phyloP scores from a whole-genome alignment of 176 grass and related monocot genomes.

The Otatea glauca region DNA sequence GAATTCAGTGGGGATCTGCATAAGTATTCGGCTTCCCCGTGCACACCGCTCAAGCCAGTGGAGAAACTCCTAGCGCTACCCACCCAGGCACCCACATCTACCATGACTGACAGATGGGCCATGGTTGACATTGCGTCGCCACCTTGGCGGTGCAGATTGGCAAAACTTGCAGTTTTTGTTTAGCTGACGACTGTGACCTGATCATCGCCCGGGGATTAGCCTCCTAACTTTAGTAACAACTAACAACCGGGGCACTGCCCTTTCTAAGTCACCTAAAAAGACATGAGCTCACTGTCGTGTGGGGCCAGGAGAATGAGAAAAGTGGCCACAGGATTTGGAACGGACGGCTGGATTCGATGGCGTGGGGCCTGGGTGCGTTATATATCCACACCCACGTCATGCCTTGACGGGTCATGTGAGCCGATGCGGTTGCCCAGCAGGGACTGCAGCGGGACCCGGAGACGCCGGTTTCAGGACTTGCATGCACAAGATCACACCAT shows the following conservation, averaged over 20 bases:
- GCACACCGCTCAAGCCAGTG: neutral
- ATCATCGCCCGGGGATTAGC: neutral
- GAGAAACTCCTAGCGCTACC: neutral
- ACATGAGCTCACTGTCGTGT: conserved; percentile 9
- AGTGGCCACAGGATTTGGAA: conserved; percentile 16
- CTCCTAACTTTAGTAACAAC: neutral
- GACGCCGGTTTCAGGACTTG: neutral
- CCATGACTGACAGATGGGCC: neutral
- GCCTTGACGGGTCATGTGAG: neutral
- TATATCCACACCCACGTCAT: neutral
- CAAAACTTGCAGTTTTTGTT: neutral
- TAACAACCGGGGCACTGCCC: neutral
- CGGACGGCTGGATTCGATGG: conserved; percentile 33
- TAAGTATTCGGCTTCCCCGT: neutral
- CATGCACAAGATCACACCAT: neutral
- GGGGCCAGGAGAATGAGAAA: neutral
- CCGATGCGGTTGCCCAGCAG: neutral
- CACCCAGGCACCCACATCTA: neutral
- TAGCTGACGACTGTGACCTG: neutral
- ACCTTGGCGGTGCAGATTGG: neutral
- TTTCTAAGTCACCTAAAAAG: neutral
- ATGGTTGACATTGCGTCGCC: neutral
- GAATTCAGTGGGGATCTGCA: conserved; percentile 21
- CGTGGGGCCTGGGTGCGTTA: neutral
- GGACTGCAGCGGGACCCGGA: no score